Evolutionary conservation across 1,284 basidiomycete genomes (phyloP), one percentile per base, ranked within the genome.

Genomic region (Dichomitus squalens): DNA sequence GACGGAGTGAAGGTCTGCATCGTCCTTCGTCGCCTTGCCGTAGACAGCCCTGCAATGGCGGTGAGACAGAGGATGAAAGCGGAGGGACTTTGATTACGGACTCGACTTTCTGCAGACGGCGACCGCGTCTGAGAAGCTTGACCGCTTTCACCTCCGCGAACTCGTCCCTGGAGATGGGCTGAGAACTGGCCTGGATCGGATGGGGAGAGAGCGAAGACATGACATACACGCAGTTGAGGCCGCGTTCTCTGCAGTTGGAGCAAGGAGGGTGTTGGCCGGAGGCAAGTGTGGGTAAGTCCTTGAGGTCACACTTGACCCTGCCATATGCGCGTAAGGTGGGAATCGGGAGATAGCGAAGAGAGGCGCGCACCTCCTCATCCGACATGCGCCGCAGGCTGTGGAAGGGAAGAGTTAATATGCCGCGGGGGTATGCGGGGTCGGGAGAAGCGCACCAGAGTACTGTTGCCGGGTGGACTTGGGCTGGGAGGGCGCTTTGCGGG

Each of bases 71-170:
- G 33, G 21, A 34, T 23, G 35, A 44, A 34, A 14, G 34, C 18
- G 20, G 50, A 25, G 43, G 8, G 36, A 7, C 40, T 41, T 6
- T 29, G 53, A 29, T 34, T 38, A 70, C 77, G 47, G 55, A 80
- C 74, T 84, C 82, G 57, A 93, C 92, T 75, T 94, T 90, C 63
- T 93, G 91, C 14, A 95, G 80, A 29, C 93, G 83, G 53, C 93
- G 84, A 23, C 93, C 93, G 40, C 92, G 85, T 52, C 93, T 79
- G 16, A 95, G 81, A 35, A 92, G 76, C 73, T 95, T 95, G 55
- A 92, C 91, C 3, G 91, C 88, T 69, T 94, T 95, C 50, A 93
- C 84, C 63, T 93, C 89, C 14, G 91, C 90, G 66, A 92, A 95
- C 70, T 92, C 92, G 71, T 95, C 93, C 27, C 92, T 72, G 7